These are phyloP conservation scores for Fimicolochytrium jonesii DNA, from an alignment of 192 early-diverging fungal species.

Conservation along the genomic window DNA sequence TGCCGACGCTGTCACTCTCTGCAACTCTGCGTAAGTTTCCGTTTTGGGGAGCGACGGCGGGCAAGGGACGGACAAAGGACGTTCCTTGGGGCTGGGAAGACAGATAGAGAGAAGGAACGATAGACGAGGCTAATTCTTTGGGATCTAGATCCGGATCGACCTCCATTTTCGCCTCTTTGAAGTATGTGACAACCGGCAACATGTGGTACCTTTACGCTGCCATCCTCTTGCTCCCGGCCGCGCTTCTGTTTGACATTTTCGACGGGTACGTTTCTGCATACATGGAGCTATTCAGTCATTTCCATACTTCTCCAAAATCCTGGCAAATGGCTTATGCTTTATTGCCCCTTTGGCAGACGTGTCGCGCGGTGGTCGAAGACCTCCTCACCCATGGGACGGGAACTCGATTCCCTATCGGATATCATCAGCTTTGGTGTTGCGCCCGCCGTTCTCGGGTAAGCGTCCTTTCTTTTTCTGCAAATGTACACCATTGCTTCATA, in stretches of 20 bases:
- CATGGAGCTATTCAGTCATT: neutral
- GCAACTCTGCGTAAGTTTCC: constrained; percentile 77
- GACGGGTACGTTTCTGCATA: constrained; percentile 26
- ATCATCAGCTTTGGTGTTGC: constrained; percentile 78
- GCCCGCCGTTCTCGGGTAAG: constrained; percentile 68
- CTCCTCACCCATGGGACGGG: constrained; percentile 76
- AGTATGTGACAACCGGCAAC: constrained; percentile 34
- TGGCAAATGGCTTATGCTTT: neutral
- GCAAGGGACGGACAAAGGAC: constrained; percentile 11
- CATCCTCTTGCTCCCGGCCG: constrained; percentile 28
- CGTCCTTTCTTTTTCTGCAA: neutral
- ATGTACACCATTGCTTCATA: neutral
- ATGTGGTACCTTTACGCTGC: constrained; percentile 29
- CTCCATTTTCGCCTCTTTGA: constrained; percentile 37
- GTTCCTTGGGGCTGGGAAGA: neutral
- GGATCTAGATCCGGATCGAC: constrained; percentile 72
- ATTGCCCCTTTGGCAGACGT: neutral
- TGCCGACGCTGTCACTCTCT: constrained; percentile 83
- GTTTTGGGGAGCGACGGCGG: constrained; percentile 66
- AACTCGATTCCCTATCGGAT: constrained; percentile 87
- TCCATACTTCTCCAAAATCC: neutral
- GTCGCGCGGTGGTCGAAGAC: constrained; percentile 78
- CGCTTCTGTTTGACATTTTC: constrained; percentile 31
- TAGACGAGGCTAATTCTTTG: neutral
- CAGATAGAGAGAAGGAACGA: neutral